phyloP scores from a whole-genome alignment of 768 basidiomycete genomes.

The Pluteus cervinus region DNA sequence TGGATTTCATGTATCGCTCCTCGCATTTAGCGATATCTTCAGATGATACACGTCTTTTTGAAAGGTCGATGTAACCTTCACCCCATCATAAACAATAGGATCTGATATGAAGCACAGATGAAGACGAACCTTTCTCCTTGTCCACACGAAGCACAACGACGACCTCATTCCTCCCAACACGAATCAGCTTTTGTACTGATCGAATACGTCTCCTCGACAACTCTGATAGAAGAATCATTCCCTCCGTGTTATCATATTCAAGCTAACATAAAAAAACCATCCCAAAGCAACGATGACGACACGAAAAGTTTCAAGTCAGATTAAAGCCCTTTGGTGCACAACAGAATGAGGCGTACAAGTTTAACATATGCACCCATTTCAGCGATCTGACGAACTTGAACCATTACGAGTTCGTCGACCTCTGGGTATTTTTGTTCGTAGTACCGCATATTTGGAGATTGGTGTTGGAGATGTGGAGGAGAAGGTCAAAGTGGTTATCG shows the following conservation, averaged over 20 bases:
- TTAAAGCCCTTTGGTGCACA: background rate
- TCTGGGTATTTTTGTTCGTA: slow-evolving; percentile 93
- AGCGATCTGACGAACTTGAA: slow-evolving; percentile 97
- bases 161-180: slow-evolving; percentile 96
- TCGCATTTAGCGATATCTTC: slow-evolving; percentile 99
- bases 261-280: slow-evolving; percentile 58
- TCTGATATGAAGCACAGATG: background rate
- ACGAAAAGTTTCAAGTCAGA: too few relatives aligned
- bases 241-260: slow-evolving; percentile 98
- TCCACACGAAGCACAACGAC: slow-evolving; percentile 97
- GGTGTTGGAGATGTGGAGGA: too few relatives aligned
- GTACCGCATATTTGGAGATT: slow-evolving; percentile 87
- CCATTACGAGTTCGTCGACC: slow-evolving; percentile 99
- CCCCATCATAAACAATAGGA: background rate
- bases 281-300: background rate
- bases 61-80: slow-evolving; percentile 95
- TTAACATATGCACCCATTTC: slow-evolving; percentile 99
- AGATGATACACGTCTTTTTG: slow-evolving; percentile 95
- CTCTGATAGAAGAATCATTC: slow-evolving; percentile 99
- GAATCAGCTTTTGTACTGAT: slow-evolving; percentile 96
- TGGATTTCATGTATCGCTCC: slow-evolving; percentile 97
- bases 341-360: slow-evolving; percentile 52
- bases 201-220: slow-evolving; percentile 93
- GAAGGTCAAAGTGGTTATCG: too few relatives aligned
- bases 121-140: slow-evolving; percentile 87